A percentile compares a stretch with the other conserved stretches of the same genome.
Evolutionary conservation across 2,329 filamentous ascomycete species (phyloP).

Genomic region (Neobulgaria alba): DNA sequence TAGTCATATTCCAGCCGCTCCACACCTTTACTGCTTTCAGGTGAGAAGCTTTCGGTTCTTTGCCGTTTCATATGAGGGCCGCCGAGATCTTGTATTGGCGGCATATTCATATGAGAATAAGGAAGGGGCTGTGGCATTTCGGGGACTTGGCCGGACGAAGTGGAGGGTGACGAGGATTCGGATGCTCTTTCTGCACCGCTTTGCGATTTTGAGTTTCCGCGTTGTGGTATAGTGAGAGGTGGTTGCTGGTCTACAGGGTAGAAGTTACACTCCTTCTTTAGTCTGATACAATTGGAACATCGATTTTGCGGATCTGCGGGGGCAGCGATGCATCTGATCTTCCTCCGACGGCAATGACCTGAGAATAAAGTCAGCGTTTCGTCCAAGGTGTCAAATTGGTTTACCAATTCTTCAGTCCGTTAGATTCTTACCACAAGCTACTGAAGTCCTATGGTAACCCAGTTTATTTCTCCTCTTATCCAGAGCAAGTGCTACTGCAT

Average conservation of each 20-base stretch:
- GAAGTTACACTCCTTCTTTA: conserved; percentile 94
- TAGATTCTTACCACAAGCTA: conserved; percentile 77
- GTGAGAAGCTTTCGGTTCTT: conserved; percentile 28
- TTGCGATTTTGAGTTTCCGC: conserved; percentile 32
- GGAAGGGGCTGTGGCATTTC: conserved; percentile 35
- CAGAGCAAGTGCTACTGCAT: conserved; percentile 26
- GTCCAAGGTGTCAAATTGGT: conserved; percentile 9
- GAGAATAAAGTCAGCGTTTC: conserved; percentile 11
- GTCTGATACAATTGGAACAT: conserved; percentile 84
- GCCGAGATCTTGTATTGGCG: conserved; percentile 38
- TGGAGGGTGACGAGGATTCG: conserved; percentile 37
- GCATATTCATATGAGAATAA: conserved; percentile 36
- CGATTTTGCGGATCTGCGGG: conserved; percentile 64
- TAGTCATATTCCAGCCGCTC: background rate
- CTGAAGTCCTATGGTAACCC: conserved; percentile 89
- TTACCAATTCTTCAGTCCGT: background rate
- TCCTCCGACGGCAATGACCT: conserved; percentile 89
- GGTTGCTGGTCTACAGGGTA: conserved; percentile 76
- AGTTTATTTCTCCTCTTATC: conserved; percentile 81
- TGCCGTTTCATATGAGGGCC: conserved; percentile 34
- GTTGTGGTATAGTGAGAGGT: conserved; percentile 34
- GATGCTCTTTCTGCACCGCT: conserved; percentile 31
- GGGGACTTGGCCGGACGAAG: conserved; percentile 34
- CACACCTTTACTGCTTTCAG: conserved; percentile 26
- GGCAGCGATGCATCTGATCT: conserved; percentile 82